These are phyloP conservation scores for Gynostemma pentaphyllum DNA, from an alignment of 306 rosid species.

Conservation along the genomic window DNA sequence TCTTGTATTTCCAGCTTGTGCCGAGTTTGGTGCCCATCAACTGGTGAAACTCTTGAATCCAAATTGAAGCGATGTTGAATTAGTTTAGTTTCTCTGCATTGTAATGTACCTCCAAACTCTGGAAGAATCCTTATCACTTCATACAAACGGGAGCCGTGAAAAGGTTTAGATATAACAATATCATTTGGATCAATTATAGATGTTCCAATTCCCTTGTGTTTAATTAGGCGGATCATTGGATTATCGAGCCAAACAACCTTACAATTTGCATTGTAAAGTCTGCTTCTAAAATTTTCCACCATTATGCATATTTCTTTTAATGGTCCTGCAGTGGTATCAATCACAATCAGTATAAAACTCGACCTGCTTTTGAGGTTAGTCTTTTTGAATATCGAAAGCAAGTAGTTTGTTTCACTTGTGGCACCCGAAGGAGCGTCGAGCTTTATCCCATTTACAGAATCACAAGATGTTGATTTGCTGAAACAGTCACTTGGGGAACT, in stretches of 20 bases:
- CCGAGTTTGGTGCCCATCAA: background rate
- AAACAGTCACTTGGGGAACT: slow-evolving; percentile 8
- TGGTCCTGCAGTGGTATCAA: slow-evolving; percentile 22
- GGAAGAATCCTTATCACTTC: slow-evolving; percentile 51
- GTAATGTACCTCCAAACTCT: slow-evolving; percentile 39
- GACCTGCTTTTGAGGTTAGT: slow-evolving; percentile 8
- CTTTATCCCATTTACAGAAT: slow-evolving; percentile 6
- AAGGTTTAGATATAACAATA: slow-evolving; percentile 32
- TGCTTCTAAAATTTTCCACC: slow-evolving; percentile 21
- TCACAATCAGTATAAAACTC: slow-evolving; percentile 18
- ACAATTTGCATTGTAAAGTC: slow-evolving; percentile 17
- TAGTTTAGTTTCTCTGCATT: background rate
- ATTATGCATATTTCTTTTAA: slow-evolving; percentile 2
- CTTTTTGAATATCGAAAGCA: slow-evolving; percentile 20
- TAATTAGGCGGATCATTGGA: slow-evolving; percentile 10
- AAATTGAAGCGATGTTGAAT: too few species aligned
- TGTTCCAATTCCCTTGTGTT: slow-evolving; percentile 3
- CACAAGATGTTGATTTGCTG: slow-evolving; percentile 11
- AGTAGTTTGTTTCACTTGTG: slow-evolving; percentile 3
- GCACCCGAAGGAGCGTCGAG: slow-evolving; percentile 4
- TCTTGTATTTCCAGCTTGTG: slow-evolving; percentile 9
- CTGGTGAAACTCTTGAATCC: slow-evolving; percentile 2
- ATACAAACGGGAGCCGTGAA: slow-evolving; percentile 50
- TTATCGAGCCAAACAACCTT: slow-evolving; percentile 60
- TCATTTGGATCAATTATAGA: slow-evolving; percentile 28